Evolutionary conservation across 306 rosid species (phyloP).

Genomic region (Clitoria ternatea): DNA sequence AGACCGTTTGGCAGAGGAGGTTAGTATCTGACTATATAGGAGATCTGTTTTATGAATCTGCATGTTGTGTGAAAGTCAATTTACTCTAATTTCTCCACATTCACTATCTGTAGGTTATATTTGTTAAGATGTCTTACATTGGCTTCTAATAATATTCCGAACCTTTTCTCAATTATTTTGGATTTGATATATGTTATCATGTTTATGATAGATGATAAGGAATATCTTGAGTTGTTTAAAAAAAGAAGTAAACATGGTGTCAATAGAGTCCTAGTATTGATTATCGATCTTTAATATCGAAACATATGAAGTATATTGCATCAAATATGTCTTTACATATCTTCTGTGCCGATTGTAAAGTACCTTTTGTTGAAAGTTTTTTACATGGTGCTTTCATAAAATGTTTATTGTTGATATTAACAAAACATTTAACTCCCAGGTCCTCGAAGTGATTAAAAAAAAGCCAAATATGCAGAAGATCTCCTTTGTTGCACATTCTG

Average conservation of each 20-base stretch:
- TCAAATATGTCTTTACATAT: background rate
- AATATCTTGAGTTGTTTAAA: background rate
- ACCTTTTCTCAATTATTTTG: background rate
- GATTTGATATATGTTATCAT: conserved; percentile 3
- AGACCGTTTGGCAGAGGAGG: conserved; percentile 86
- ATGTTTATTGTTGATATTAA: conserved; percentile 9
- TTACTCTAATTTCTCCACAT: background rate
- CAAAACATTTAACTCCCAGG: conserved; percentile 39
- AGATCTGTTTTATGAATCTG: conserved; percentile 8
- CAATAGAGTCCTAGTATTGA: background rate
- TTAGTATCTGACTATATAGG: conserved; percentile 24
- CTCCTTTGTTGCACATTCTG: conserved; percentile 92
- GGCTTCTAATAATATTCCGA: no score
- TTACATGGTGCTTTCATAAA: conserved; percentile 1
- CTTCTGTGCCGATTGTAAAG: background rate
- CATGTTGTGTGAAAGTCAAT: conserved; percentile 9
- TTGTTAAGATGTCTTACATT: no score
- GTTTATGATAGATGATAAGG: background rate
- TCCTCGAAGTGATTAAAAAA: conserved; percentile 60
- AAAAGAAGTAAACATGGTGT: background rate
- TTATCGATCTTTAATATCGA: background rate
- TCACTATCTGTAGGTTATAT: background rate
- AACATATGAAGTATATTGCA: background rate
- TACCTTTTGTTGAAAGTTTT: background rate
- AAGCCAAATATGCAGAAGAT: conserved; percentile 69